A percentile compares a stretch with the other conserved stretches of the same genome.
Evolutionary conservation across 2,329 filamentous ascomycete genomes (phyloP).

Genomic region (Thelonectria olida): DNA sequence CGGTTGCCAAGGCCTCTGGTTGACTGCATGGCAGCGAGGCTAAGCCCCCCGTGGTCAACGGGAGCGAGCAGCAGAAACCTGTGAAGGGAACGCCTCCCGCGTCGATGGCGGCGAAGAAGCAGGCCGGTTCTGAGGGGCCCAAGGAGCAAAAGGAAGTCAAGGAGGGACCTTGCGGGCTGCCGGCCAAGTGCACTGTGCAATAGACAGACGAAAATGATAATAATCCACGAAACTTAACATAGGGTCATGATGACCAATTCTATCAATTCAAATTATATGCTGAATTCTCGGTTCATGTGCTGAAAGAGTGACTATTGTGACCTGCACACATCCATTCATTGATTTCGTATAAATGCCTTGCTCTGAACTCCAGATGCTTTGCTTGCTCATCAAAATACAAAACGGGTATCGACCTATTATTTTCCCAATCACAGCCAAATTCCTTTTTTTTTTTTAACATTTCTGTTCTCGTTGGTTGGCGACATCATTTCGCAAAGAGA

Average conservation of each 20-base stretch:
- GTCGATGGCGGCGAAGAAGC: conserved; percentile 25
- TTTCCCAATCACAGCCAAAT: not conserved
- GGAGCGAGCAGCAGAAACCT: conserved; percentile 21
- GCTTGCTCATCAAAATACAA: not conserved
- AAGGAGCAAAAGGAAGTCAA: conserved; percentile 56
- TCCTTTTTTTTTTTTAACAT: not conserved
- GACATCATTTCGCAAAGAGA: conserved; percentile 45
- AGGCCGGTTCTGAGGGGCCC: conserved; percentile 26
- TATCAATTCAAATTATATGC: conserved; percentile 24
- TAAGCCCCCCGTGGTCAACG: conserved; percentile 39
- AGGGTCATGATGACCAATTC: too few relatives aligned
- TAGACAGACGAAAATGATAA: conserved; percentile 48
- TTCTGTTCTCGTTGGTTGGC: conserved; percentile 43
- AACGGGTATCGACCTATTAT: conserved; percentile 5
- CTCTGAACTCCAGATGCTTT: not conserved
- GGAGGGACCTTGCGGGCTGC: conserved; percentile 80
- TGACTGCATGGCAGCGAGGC: conserved; percentile 78
- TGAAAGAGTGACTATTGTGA: not conserved
- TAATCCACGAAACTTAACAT: conserved; percentile 10
- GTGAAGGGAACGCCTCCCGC: conserved; percentile 26
- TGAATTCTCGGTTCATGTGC: too few relatives aligned
- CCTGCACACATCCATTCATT: not conserved
- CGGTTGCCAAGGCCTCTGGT: conserved; percentile 74
- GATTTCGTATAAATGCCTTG: not conserved
- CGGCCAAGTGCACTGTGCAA: conserved; percentile 76